Evolutionary conservation across 108 stramenopile species (phyloP).

Genomic region (Discostella stelligeroides): DNA sequence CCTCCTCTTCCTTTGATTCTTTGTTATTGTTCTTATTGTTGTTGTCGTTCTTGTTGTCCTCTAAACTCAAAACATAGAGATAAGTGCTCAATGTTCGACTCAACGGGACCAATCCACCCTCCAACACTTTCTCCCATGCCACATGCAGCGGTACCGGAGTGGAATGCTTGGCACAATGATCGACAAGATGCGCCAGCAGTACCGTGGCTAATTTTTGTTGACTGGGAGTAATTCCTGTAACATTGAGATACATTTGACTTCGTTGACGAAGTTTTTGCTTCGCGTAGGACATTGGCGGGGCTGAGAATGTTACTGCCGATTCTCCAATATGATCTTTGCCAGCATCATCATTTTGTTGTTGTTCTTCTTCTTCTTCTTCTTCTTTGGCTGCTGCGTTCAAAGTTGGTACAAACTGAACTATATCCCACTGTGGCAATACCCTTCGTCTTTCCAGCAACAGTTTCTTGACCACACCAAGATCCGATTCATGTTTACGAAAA

Average conservation of each 20-base stretch:
- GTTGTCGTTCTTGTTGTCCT: no score
- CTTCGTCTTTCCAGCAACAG: slow-evolving; percentile 22
- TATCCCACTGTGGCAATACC: slow-evolving; percentile 21
- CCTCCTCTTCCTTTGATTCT: not conserved
- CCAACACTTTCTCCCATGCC: slow-evolving; percentile 74
- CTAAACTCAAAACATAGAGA: slow-evolving; percentile 58
- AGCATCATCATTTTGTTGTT: not conserved
- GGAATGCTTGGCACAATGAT: slow-evolving; percentile 64
- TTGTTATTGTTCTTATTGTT: no score
- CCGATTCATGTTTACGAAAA: slow-evolving; percentile 30
- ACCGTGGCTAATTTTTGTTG: slow-evolving; percentile 44
- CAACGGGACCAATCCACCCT: slow-evolving; percentile 56
- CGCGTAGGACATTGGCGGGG: slow-evolving; percentile 3
- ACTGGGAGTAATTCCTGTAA: slow-evolving; percentile 29
- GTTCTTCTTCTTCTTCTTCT: not conserved
- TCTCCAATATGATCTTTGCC: not conserved
- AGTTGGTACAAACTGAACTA: slow-evolving; percentile 5
- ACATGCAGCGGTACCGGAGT: slow-evolving; percentile 55
- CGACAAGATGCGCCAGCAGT: slow-evolving; percentile 50
- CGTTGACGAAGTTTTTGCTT: slow-evolving; percentile 30
- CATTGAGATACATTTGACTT: slow-evolving; percentile 36
- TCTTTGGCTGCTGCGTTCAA: not conserved
- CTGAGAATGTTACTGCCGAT: not conserved
- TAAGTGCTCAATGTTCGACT: slow-evolving; percentile 60
- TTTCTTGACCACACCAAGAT: slow-evolving; percentile 25